phyloP scores from a whole-genome alignment of 176 grass and related monocot species.

The Carex scoparia region DNA sequence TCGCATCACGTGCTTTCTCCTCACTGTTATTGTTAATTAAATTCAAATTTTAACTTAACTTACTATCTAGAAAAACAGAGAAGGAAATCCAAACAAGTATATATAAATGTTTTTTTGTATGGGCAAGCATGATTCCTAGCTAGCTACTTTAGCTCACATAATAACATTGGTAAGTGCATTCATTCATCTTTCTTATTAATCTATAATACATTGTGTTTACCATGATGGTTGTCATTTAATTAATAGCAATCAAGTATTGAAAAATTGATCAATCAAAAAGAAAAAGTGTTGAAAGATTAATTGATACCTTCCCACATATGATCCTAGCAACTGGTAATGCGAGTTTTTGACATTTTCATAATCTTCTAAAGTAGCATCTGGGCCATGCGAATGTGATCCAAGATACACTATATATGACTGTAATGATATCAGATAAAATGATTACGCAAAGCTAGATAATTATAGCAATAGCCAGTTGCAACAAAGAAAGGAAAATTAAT shows the following conservation, averaged over 20 bases:
- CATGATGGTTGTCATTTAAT: neutral
- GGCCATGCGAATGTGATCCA: constrained; percentile 40
- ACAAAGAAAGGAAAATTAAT: neutral
- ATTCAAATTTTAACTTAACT: neutral
- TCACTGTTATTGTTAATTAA: constrained; percentile 26
- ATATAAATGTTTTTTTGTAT: neutral
- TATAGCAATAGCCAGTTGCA: neutral
- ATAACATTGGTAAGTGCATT: neutral
- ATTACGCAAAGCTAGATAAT: neutral
- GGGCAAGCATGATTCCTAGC: neutral
- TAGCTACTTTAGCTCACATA: neutral
- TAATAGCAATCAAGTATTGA: neutral
- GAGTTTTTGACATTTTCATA: constrained; percentile 33
- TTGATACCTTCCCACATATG: constrained; percentile 39
- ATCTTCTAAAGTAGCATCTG: constrained; percentile 20
- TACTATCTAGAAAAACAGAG: neutral
- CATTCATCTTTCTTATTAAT: neutral
- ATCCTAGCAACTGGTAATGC: constrained; percentile 51
- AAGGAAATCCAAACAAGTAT: neutral
- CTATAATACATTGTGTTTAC: neutral
- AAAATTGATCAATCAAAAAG: neutral
- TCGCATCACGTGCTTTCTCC: constrained; percentile 32
- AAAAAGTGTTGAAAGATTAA: neutral
- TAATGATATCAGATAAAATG: neutral
- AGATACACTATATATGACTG: constrained; percentile 84